Conservation (phyloP, 768 basidiomycete genomes). For the Coprinellus micaceus region DNA sequence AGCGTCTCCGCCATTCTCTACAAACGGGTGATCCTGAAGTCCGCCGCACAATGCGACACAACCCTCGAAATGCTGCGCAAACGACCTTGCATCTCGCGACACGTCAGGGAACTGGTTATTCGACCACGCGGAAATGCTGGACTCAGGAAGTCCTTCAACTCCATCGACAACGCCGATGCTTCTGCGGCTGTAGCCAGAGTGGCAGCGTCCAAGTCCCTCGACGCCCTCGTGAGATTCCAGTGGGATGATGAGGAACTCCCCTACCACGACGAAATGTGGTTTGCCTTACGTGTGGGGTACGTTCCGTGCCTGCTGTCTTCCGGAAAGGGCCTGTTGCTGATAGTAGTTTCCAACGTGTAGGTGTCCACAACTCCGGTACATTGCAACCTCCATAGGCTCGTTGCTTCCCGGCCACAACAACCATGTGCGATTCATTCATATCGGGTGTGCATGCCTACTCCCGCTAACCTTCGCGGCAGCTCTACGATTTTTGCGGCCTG, state of each 20-base stretch:
- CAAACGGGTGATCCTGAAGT: constrained; percentile 49
- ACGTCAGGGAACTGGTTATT: constrained; percentile 57
- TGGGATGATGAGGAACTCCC: constrained; percentile 74
- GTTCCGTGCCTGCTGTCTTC: constrained; percentile 15
- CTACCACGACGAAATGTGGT: constrained; percentile 74
- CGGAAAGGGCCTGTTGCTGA: constrained; percentile 1
- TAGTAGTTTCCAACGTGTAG: constrained; percentile 30
- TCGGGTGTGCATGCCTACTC: background rate
- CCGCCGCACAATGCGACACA: constrained; percentile 52
- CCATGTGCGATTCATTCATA: constrained; percentile 42
- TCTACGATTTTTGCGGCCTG: constrained; percentile 67
- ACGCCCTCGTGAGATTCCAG: constrained; percentile 61
- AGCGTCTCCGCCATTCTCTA: constrained; percentile 60
- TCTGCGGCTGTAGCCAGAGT: constrained; percentile 51
- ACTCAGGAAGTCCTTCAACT: constrained; percentile 15
- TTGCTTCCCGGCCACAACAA: constrained; percentile 55
- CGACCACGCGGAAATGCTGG: constrained; percentile 20
- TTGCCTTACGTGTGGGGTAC: constrained; percentile 64
- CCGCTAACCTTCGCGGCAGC: constrained; percentile 31
- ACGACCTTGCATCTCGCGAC: constrained; percentile 57
- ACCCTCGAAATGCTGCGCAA: constrained; percentile 64
- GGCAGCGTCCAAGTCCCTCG: constrained; percentile 48
- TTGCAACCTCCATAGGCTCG: constrained; percentile 61
- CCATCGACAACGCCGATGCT: constrained; percentile 34
- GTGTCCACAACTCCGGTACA: constrained; percentile 60